Evolutionary conservation across 2,329 filamentous ascomycete genomes (phyloP).

Genomic region (Aspergillus texensis): DNA sequence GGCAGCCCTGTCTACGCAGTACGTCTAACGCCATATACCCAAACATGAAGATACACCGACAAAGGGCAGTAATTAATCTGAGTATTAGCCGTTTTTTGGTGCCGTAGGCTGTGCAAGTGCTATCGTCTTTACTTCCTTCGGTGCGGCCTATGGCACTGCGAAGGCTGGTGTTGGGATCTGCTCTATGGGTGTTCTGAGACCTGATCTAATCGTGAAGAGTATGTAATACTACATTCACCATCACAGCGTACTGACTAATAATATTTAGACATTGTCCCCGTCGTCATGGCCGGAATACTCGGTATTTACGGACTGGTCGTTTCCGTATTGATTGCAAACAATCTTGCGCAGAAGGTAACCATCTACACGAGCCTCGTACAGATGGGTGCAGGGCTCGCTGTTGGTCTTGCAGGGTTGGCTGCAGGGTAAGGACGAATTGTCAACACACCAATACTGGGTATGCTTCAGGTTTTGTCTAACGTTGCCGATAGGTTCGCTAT

Average conservation of each 20-base stretch:
- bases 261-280: background rate
- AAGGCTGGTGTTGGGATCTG: no score
- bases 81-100: no score
- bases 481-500: background rate
- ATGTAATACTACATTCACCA: no score
- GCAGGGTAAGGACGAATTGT: background rate
- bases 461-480: background rate
- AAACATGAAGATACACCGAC: background rate
- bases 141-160: no score
- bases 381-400: background rate
- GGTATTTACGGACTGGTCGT: background rate
- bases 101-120: no score
- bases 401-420: background rate
- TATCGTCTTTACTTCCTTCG: no score
- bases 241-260: no score
- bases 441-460: background rate
- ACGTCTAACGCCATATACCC: background rate
- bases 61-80: background rate
- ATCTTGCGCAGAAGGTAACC: background rate
- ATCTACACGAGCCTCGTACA: background rate
- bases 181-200: no score
- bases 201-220: no score
- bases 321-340: background rate
- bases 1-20: background rate
- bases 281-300: background rate